phyloP scores from a whole-genome alignment of 768 basidiomycete genomes.

The Boletus reticulatus region DNA sequence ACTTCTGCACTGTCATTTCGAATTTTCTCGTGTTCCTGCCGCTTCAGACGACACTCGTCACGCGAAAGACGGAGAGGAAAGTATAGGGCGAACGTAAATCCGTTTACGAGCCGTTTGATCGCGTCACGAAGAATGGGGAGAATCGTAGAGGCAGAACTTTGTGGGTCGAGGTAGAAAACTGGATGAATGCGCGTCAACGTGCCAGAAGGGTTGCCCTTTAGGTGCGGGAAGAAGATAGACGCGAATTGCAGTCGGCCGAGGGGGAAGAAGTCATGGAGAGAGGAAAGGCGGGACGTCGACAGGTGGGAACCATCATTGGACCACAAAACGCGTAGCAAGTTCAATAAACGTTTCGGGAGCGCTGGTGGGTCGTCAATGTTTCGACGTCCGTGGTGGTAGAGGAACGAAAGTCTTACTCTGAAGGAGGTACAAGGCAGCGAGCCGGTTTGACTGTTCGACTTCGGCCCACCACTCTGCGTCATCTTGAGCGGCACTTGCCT shows the following conservation, averaged over 20 bases:
- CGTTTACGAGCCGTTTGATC: conserved; percentile 11
- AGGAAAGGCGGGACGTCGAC: conserved; percentile 46
- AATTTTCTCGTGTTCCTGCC: conserved; percentile 55
- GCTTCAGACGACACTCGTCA: conserved; percentile 66
- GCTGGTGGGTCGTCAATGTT: conserved; percentile 17
- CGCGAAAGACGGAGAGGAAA: conserved; percentile 62
- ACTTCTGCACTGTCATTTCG: conserved; percentile 67
- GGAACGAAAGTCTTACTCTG: conserved; percentile 58
- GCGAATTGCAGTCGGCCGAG: conserved; percentile 46
- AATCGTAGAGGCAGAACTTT: conserved; percentile 5
- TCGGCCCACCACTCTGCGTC: conserved; percentile 88
- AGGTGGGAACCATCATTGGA: conserved; percentile 44
- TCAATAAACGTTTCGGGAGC: conserved; percentile 24
- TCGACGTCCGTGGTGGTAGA: background rate
- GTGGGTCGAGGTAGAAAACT: conserved; percentile 2
- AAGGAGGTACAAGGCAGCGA: conserved; percentile 63
- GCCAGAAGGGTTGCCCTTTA: conserved; percentile 34
- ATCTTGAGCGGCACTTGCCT: conserved; percentile 67
- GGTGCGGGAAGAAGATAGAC: conserved; percentile 66
- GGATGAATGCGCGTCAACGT: conserved; percentile 17
- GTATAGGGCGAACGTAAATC: conserved; percentile 12
- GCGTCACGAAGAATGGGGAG: conserved; percentile 6
- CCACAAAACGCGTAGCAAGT: conserved; percentile 41
- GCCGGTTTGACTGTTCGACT: conserved; percentile 56
- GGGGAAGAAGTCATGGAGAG: conserved; percentile 49